These are phyloP conservation scores for Suhomyces anneliseae DNA, from an alignment of 1,139 yeast species.

Conservation along the genomic window DNA sequence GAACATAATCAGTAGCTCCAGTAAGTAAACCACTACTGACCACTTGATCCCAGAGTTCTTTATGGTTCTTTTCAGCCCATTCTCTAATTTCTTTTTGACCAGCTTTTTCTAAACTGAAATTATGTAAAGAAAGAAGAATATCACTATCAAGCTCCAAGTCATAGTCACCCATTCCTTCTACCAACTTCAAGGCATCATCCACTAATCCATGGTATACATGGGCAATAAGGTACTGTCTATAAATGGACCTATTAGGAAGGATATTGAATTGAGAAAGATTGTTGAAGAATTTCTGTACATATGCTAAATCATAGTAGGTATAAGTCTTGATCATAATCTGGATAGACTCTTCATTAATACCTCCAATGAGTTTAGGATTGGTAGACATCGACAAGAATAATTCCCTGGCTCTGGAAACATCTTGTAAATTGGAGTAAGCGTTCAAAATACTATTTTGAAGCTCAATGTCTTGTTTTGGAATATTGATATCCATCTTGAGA, in stretches of 20 bases:
- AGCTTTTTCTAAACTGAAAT: constrained; percentile 54
- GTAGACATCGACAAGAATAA: constrained; percentile 60
- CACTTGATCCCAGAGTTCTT: constrained; percentile 50
- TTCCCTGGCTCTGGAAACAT: constrained; percentile 59
- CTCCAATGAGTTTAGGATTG: constrained; percentile 48
- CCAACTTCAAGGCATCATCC: constrained; percentile 56
- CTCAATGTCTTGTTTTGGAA: constrained; percentile 55
- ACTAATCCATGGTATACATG: constrained; percentile 70
- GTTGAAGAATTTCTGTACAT: constrained; percentile 66
- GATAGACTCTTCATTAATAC: constrained; percentile 67
- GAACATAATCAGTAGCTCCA: constrained; percentile 35
- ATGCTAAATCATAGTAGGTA: constrained; percentile 57
- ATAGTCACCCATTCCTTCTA: constrained; percentile 51
- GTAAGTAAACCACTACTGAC: constrained; percentile 38
- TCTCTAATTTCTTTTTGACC: constrained; percentile 48
- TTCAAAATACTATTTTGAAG: constrained; percentile 64
- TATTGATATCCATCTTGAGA: constrained; percentile 62
- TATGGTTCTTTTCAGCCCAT: constrained; percentile 54
- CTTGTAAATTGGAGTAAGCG: constrained; percentile 65
- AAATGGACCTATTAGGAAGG: constrained; percentile 55
- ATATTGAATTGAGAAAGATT: constrained; percentile 55
- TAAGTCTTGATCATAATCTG: constrained; percentile 70
- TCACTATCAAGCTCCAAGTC: constrained; percentile 52
- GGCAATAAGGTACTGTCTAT: constrained; percentile 67
- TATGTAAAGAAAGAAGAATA: constrained; percentile 58